Percentiles rank a stretch among this genome's conserved stretches.
Evolutionary conservation across 1,284 basidiomycete genomes (phyloP).

Genomic region (Heterobasidion irregulare): DNA sequence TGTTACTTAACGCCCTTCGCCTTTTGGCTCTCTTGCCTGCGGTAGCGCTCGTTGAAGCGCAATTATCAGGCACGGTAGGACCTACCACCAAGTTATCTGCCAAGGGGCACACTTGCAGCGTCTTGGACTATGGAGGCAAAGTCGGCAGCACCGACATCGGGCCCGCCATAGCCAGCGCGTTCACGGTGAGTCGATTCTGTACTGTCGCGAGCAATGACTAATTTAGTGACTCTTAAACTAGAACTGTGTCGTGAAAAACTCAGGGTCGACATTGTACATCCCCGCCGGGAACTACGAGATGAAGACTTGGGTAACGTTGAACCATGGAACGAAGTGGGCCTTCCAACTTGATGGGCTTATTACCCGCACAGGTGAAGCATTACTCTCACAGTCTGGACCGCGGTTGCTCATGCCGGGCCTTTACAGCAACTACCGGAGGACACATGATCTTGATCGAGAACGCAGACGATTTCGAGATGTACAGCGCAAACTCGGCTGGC

Average conservation of each 20-base stretch:
- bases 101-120: constrained; percentile 21
- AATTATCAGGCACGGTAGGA: constrained; percentile 21
- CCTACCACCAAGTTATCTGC: constrained; percentile 18
- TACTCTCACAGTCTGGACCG: not conserved
- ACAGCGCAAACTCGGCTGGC: constrained; percentile 26
- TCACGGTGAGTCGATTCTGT: constrained; percentile 8
- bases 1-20: not conserved
- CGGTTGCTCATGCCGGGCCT: not conserved
- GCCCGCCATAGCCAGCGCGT: constrained; percentile 24
- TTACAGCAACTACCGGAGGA: constrained; percentile 13
- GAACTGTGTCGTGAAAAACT: constrained; percentile 21
- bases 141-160: constrained; percentile 25
- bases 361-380: constrained; percentile 17
- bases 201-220: not conserved
- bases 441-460: constrained; percentile 25
- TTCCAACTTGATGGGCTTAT: constrained; percentile 25
- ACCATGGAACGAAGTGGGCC: constrained; percentile 22
- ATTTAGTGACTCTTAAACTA: not conserved
- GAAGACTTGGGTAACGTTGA: constrained; percentile 22
- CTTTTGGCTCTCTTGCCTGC: not conserved
- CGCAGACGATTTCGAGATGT: constrained; percentile 28
- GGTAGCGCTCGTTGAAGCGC: constrained; percentile 8
- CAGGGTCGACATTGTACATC: constrained; percentile 21
- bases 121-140: constrained; percentile 22
- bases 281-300: constrained; percentile 23